phyloP scores from a whole-genome alignment of 768 basidiomycete species.

The Russula sp. region DNA sequence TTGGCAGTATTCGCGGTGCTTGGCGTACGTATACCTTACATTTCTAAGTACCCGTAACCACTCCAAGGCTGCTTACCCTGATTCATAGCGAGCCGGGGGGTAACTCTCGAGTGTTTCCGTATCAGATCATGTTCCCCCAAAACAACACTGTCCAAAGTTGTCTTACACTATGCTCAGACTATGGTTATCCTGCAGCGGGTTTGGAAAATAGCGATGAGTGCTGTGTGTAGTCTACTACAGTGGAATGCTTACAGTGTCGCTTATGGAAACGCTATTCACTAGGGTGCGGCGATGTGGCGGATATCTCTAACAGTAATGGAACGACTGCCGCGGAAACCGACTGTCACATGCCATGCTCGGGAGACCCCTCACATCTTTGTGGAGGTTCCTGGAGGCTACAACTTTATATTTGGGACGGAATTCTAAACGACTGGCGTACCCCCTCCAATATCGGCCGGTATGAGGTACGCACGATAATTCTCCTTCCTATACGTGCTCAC shows the following conservation, averaged over 20 bases:
- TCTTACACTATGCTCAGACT: slow-evolving; percentile 63
- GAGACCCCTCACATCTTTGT: slow-evolving; percentile 66
- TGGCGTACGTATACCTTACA: slow-evolving; percentile 45
- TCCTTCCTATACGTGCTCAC: background rate
- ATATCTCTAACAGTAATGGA: slow-evolving; percentile 44
- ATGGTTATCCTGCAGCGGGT: slow-evolving; percentile 69
- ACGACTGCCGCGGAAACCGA: slow-evolving; percentile 38
- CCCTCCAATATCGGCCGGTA: slow-evolving; percentile 65
- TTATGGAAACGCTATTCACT: slow-evolving; percentile 5
- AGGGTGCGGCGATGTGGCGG: slow-evolving; percentile 70
- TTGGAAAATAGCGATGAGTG: slow-evolving; percentile 70
- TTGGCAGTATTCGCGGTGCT: slow-evolving; percentile 66
- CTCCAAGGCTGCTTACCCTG: background rate
- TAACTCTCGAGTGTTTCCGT: slow-evolving; percentile 52
- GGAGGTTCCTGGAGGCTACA: slow-evolving; percentile 54
- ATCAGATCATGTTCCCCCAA: slow-evolving; percentile 53
- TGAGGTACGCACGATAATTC: slow-evolving; percentile 48
- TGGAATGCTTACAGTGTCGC: background rate
- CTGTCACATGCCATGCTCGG: slow-evolving; percentile 57
- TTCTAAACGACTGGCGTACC: slow-evolving; percentile 58
- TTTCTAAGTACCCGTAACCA: background rate
- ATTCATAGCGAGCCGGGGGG: slow-evolving; percentile 51
- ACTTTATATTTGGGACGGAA: slow-evolving; percentile 37
- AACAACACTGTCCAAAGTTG: slow-evolving; percentile 68
- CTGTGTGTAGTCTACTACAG: slow-evolving; percentile 47